These are phyloP conservation scores for Chrysanthemum lavandulifolium DNA, from an alignment of 129 eudicot genomes.

Conservation along the genomic window DNA sequence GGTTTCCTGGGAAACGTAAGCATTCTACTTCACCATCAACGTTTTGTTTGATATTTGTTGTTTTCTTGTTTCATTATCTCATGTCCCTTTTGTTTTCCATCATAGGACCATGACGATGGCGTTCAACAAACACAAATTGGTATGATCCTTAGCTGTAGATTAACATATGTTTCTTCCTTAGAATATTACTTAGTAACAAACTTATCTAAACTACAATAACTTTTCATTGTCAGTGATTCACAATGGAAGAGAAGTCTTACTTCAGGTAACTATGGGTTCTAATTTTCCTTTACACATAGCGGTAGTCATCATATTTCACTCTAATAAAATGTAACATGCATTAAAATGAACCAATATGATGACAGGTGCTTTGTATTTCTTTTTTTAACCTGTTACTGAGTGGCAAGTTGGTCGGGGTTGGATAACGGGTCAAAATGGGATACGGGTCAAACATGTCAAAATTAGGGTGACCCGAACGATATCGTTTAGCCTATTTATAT, in stretches of 20 bases:
- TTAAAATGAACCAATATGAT: background rate
- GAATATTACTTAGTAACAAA: background rate
- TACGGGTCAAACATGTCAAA: too few species aligned
- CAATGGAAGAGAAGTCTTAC: slow-evolving; percentile 70
- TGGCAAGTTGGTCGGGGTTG: background rate
- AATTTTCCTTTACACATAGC: background rate
- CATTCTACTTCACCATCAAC: slow-evolving; percentile 11
- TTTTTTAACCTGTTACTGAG: background rate
- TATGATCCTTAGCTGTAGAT: slow-evolving; percentile 22
- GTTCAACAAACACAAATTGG: slow-evolving; percentile 59
- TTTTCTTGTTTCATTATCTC: slow-evolving; percentile 16
- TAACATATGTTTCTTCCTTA: background rate
- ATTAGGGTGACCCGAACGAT: too few species aligned
- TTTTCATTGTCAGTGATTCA: slow-evolving; percentile 31
- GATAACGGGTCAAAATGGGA: background rate
- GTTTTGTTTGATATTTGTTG: background rate
- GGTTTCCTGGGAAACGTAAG: slow-evolving; percentile 48
- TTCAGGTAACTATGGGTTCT: slow-evolving; percentile 54
- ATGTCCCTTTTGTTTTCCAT: background rate
- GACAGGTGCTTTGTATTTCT: too few species aligned
- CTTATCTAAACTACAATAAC: slow-evolving; percentile 6
- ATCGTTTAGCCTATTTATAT: too few species aligned
- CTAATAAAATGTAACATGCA: background rate
- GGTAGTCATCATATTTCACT: background rate
- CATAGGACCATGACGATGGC: slow-evolving; percentile 49